Evolutionary conservation across 2,329 filamentous ascomycete species (phyloP).

Genomic region (Drechslerella dactyloides): DNA sequence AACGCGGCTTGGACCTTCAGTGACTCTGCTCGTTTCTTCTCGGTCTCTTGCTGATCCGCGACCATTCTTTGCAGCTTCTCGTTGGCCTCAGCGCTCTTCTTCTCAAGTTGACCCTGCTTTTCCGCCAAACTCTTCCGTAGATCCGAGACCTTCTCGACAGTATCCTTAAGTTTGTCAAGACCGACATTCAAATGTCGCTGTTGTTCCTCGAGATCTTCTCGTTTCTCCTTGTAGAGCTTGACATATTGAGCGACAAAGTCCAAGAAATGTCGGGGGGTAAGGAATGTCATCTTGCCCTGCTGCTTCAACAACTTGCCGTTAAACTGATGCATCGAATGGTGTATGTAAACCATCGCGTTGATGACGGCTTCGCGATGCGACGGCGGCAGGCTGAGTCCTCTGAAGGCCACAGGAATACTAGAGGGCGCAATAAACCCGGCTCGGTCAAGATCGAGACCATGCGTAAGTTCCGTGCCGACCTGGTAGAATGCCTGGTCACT

Average conservation of each 20-base stretch:
- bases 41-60: conserved; percentile 90
- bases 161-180: conserved; percentile 94
- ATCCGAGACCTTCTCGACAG: conserved; percentile 94
- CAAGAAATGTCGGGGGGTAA: conserved; percentile 94
- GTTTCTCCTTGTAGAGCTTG: conserved; percentile 96
- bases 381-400: conserved; percentile 80
- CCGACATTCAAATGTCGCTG: conserved; percentile 98
- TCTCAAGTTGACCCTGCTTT: conserved; percentile 91
- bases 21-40: conserved; percentile 85
- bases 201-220: conserved; percentile 97
- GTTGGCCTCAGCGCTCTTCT: conserved; percentile 92
- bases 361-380: conserved; percentile 90
- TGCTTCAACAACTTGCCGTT: conserved; percentile 88
- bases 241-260: conserved; percentile 99
- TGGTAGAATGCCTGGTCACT: conserved; percentile 99
- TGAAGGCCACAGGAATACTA: conserved; percentile 89
- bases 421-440: conserved; percentile 84
- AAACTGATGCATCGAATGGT: conserved; percentile 90
- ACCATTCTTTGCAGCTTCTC: conserved; percentile 98
- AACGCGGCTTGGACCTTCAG: conserved; percentile 86
- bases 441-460: conserved; percentile 93
- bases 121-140: conserved; percentile 86
- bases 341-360: conserved; percentile 98
- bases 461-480: conserved; percentile 91
- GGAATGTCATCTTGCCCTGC: conserved; percentile 88